Percentiles rank a stretch among this genome's conserved stretches.
These are phyloP conservation scores for Didymella exigua DNA, from an alignment of 2,329 filamentous ascomycete species.

Conservation along the genomic window DNA sequence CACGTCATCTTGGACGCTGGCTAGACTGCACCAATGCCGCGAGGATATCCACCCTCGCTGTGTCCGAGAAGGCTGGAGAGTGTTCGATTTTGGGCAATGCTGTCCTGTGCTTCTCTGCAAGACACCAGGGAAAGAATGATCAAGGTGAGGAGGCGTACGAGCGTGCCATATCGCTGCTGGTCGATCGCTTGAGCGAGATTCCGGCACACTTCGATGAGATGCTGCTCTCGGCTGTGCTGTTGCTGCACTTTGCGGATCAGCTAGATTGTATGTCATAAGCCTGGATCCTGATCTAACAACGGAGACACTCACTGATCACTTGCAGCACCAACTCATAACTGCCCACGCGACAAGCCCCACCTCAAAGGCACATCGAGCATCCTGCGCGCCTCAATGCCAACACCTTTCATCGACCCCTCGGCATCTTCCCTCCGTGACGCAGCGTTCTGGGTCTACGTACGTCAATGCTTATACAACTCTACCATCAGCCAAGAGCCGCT, in stretches of 20 bases:
- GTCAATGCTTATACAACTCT: slow-evolving; percentile 39
- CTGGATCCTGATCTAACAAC: background rate
- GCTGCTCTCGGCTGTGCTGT: slow-evolving; percentile 39
- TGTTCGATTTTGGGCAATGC: slow-evolving; percentile 35
- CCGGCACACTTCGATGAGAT: slow-evolving; percentile 32
- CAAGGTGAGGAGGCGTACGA: slow-evolving; percentile 32
- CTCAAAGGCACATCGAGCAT: slow-evolving; percentile 39
- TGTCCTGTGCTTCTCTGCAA: slow-evolving; percentile 37
- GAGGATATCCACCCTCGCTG: slow-evolving; percentile 35
- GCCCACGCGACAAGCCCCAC: slow-evolving; percentile 34
- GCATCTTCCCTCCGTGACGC: slow-evolving; percentile 39
- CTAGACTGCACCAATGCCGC: slow-evolving; percentile 39
- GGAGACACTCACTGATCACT: background rate
- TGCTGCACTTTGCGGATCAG: slow-evolving; percentile 41
- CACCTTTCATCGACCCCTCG: slow-evolving; percentile 34
- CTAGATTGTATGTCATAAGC: slow-evolving; percentile 12
- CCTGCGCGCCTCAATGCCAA: slow-evolving; percentile 31
- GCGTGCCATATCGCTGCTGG: slow-evolving; percentile 35
- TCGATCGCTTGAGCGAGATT: slow-evolving; percentile 31
- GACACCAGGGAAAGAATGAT: slow-evolving; percentile 26
- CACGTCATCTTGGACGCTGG: slow-evolving; percentile 37
- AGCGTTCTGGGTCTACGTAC: slow-evolving; percentile 43
- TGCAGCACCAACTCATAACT: slow-evolving; percentile 27
- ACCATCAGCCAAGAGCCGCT: slow-evolving; percentile 40
- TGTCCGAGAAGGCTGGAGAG: slow-evolving; percentile 30